These are phyloP conservation scores for Dryas alaskensis DNA, from an alignment of 306 rosid genomes.

Conservation along the genomic window DNA sequence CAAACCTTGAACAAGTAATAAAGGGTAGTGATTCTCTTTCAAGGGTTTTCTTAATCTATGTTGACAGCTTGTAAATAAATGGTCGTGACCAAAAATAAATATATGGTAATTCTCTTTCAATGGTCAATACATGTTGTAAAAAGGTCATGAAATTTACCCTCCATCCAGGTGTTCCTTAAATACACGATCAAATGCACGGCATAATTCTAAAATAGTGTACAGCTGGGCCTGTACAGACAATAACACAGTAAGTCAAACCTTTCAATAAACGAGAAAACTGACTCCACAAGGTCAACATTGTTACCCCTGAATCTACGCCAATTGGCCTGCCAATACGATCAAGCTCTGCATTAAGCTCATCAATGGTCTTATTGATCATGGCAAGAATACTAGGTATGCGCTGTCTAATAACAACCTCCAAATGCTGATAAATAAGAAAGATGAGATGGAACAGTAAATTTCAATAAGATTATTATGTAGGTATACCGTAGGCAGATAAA, in stretches of 20 bases:
- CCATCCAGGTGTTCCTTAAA: conserved; percentile 97
- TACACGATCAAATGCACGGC: conserved; percentile 98
- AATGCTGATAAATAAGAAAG: conserved; percentile 56
- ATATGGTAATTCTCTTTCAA: background rate
- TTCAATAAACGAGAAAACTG: conserved; percentile 14
- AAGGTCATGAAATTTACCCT: conserved; percentile 60
- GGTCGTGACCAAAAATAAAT: too few species aligned
- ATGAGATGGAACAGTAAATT: conserved; percentile 23
- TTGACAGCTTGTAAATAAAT: too few species aligned
- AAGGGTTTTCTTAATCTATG: background rate
- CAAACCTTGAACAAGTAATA: background rate
- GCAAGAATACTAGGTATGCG: conserved; percentile 95
- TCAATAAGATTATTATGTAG: conserved; percentile 6
- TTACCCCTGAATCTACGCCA: conserved; percentile 94
- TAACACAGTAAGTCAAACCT: conserved; percentile 20
- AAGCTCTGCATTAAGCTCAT: conserved; percentile 91
- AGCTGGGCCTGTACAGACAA: conserved; percentile 72
- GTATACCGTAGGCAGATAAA: conserved; percentile 11
- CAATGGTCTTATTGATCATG: conserved; percentile 87
- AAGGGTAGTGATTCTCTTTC: background rate
- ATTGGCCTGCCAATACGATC: conserved; percentile 98
- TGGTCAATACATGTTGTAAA: conserved; percentile 1
- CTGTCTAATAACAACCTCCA: conserved; percentile 97
- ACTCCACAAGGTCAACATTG: conserved; percentile 26
- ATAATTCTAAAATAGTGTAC: conserved; percentile 90